Base-by-base conservation (phyloP, 2,329 filamentous ascomycete species). In the Fusarium sp. region DNA sequence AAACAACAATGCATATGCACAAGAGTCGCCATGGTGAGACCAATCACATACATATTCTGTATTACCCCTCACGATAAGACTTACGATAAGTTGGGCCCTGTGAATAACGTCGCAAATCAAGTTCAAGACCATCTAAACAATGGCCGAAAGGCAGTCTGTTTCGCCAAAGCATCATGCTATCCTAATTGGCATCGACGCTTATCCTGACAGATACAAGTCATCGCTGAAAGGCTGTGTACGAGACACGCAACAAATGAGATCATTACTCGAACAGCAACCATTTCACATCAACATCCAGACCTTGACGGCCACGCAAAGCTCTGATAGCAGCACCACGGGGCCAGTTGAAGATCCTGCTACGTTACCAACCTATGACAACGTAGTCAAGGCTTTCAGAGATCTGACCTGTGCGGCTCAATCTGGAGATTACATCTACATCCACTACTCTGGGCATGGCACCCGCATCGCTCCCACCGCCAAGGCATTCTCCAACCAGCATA, bases 111-210 rank as follows among this genome's bases (percentile, higher is more conserved):
- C 19, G 2, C 32, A 25, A 8, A 58, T 33, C 52, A 40, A 30
- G 16, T 6, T 49, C 9, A 23, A 33, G 15, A 9, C 44, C 4
- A 37, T 42, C n/a, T 21, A 13, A 28, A 28, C 16, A 13, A 64
- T 64, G 61, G 54, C 32, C 1, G 23, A 28, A 30, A 19, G 30
- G 9, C 6, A 25, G 35, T 13, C 23, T 16, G 18, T 21, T 6
- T 6, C 19, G 13, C 28, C 50, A 12, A 35, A 19, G 11, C 53
- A 64, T 15, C 21, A 72, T 12, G 68, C 57, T 4, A 60, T 72
- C 12, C 28, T 72, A 6, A 57, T 69, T 15, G 70, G 68, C 2
- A 69, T 72, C 38, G 54, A 72, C 25, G 56, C 68, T 10, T 72
- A 72, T 28, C 40, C 60, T 10, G 33, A 38, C 3, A 32, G 25